Percentiles rank a stretch among this genome's conserved stretches.
These are phyloP conservation scores for Penicillium fimorum DNA, from an alignment of 495 filamentous ascomycete species.

Conservation along the genomic window DNA sequence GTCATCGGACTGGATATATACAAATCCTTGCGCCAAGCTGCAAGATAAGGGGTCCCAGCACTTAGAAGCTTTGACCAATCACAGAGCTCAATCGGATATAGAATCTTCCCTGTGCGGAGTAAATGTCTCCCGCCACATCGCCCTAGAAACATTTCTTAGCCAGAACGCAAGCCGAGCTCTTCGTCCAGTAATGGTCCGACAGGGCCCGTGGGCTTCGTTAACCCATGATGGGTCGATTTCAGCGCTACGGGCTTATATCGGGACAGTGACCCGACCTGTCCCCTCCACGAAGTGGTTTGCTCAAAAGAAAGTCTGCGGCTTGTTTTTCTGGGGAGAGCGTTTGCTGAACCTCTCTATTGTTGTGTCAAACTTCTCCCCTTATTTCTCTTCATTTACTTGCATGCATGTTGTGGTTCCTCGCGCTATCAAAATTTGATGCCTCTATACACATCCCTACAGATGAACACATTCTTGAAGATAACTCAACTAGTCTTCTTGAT, in stretches of 20 bases:
- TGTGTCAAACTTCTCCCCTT: background rate
- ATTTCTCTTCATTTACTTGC: background rate
- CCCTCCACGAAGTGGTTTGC: slow-evolving; percentile 13
- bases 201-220: background rate
- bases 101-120: slow-evolving; percentile 19
- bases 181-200: background rate
- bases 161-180: slow-evolving; percentile 1
- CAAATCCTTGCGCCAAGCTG: background rate
- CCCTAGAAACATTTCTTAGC: background rate
- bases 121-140: slow-evolving; percentile 21
- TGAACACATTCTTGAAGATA: too few relatives aligned
- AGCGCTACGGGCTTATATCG: slow-evolving; percentile 17
- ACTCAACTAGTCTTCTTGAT: background rate
- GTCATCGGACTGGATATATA: too few relatives aligned
- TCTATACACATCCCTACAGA: background rate
- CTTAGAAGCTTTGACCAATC: slow-evolving; percentile 10
- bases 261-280: slow-evolving; percentile 14
- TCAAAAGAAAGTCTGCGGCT: slow-evolving; percentile 12
- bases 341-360: background rate
- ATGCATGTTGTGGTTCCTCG: background rate
- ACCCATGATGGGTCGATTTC: slow-evolving; percentile 4
- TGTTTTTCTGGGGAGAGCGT: slow-evolving; percentile 14
- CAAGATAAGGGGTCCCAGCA: background rate
- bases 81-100: slow-evolving; percentile 15
- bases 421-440: background rate